Percentiles rank a stretch among this genome's conserved stretches.
These are phyloP conservation scores for Penicillium ochrochloron DNA, from an alignment of 495 filamentous ascomycete genomes.

Conservation along the genomic window DNA sequence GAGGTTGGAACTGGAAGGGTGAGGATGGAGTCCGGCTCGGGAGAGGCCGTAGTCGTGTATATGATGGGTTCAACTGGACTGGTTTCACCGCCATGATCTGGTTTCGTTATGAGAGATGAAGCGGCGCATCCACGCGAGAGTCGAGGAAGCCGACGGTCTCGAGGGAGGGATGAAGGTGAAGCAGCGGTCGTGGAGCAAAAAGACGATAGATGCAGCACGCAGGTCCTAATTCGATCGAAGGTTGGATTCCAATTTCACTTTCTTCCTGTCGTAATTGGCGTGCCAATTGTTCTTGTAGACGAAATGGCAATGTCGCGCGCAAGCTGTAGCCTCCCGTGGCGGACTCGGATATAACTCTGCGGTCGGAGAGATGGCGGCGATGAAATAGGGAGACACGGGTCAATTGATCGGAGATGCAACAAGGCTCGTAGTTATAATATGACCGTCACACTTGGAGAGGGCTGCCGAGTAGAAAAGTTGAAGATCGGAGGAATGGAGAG, in stretches of 20 bases:
- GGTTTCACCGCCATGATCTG: constrained; percentile 25
- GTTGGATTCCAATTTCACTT: neutral
- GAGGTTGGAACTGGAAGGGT: neutral
- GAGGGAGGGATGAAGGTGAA: neutral
- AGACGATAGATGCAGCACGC: neutral
- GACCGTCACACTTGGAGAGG: neutral
- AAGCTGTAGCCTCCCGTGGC: constrained; percentile 14
- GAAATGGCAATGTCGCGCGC: constrained; percentile 7
- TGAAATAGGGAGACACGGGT: neutral
- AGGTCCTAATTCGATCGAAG: neutral
- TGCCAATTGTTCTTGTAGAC: constrained; percentile 1
- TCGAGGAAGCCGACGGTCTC: constrained; percentile 4
- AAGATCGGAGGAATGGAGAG: neutral
- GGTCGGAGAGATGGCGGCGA: constrained; percentile 8
- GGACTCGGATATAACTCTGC: constrained; percentile 18
- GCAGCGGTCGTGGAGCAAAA: neutral
- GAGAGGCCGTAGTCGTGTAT: constrained; percentile 14
- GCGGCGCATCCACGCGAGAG: constrained; percentile 19
- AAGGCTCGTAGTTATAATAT: neutral
- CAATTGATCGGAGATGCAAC: neutral
- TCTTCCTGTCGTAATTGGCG: neutral
- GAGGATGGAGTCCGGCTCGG: constrained; percentile 12
- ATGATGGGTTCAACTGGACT: constrained; percentile 14
- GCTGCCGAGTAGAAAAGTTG: neutral
- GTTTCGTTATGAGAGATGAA: neutral